Evolutionary conservation across 2,329 filamentous ascomycete genomes (phyloP), one percentile per base, ranked within the genome.

Genomic region (Exophiala viscosa): DNA sequence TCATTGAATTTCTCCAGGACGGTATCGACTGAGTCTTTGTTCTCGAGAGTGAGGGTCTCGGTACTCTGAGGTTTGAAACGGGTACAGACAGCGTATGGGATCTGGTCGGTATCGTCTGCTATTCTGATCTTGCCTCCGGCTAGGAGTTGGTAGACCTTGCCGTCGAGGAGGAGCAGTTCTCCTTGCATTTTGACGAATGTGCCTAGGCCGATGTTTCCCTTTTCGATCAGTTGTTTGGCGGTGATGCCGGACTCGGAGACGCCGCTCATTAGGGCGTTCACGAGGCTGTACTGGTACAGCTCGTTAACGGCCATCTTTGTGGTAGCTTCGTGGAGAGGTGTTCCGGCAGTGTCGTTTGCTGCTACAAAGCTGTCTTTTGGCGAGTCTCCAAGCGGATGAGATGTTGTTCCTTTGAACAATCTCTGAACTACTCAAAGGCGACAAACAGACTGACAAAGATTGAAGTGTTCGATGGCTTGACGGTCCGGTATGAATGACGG

Each of bases 181-280:
- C 73, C 73, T 55, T 75, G 65, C 64, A 76, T 73, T 32, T 63
- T 62, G 1, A 66, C 62, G 55, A 74, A 77, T 32, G 74, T 74
- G 52, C 76, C 76, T 8, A 79, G 69, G 52, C 76, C 76, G 67
- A 77, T 69, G 60, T 76, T 76, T 45, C 76, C 76, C 60, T 76
- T 70, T 36, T 66, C 63, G 11, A 71, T 64, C 52, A 78, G 70
- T 61, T 76, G 69, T 36, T 73, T 68, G 43, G 72, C 75, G 45
- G 72, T 64, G 52, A 77, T 76, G 33, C 75, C 75, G 40, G 70
- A 70, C 57, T 75, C 71, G 52, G 70, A 72, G 35, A 75, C 65
- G 13, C 72, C 73, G 45, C 69, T 68, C 72, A 76, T 75, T 2
- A 76, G 61, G 20, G 72, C 72, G 49, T 69, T 71, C 45, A 75